Evolutionary conservation across 805 yeast species (phyloP).

Genomic region (Wickerhamomyces bovis): DNA sequence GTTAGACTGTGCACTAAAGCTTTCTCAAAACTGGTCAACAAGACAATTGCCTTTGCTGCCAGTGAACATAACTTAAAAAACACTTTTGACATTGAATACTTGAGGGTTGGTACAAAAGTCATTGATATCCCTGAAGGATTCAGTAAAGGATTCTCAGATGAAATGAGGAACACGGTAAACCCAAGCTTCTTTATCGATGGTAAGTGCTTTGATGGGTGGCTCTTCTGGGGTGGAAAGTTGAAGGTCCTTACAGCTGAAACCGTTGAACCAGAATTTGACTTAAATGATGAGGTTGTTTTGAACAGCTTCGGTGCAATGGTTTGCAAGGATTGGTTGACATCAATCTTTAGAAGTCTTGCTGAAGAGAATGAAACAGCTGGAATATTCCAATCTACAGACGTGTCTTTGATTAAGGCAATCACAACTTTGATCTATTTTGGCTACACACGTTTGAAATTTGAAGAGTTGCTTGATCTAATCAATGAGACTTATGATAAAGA

Average conservation of each 20-base stretch:
- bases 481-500: constrained; percentile 48
- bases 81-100: constrained; percentile 32
- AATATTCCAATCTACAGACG: constrained; percentile 60
- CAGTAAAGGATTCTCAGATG: constrained; percentile 38
- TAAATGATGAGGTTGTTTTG: constrained; percentile 38
- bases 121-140: constrained; percentile 38
- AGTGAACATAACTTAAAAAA: constrained; percentile 42
- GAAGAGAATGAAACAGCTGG: constrained; percentile 67
- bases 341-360: constrained; percentile 44
- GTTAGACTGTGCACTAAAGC: constrained; percentile 57
- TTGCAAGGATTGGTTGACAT: constrained; percentile 52
- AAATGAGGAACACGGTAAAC: constrained; percentile 39
- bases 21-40: constrained; percentile 44
- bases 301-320: constrained; percentile 38
- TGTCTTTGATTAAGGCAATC: constrained; percentile 47
- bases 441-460: constrained; percentile 36
- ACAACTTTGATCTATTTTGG: constrained; percentile 43
- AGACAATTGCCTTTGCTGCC: constrained; percentile 38
- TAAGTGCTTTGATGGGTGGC: constrained; percentile 55
- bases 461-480: constrained; percentile 48
- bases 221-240: constrained; percentile 64
- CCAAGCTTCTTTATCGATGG: constrained; percentile 56
- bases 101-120: constrained; percentile 30
- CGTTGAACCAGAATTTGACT: constrained; percentile 27
- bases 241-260: constrained; percentile 36